These are phyloP conservation scores for Fusarium sp. DNA, from an alignment of 2,329 filamentous ascomycete species.

Conservation along the genomic window DNA sequence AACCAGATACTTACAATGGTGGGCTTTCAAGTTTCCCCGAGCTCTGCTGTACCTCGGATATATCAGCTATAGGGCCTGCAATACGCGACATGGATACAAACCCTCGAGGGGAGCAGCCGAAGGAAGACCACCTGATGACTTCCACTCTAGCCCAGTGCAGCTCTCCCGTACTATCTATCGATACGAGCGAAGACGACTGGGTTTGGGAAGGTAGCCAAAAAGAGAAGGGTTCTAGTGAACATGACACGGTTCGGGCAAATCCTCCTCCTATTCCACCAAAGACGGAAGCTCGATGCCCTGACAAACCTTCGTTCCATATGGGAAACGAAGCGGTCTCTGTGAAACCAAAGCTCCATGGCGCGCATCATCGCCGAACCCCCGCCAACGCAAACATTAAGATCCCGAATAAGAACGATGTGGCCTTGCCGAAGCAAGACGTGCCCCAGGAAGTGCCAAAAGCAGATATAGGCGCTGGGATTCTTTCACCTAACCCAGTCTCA, in stretches of 20 bases:
- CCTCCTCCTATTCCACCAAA: background rate
- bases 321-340: background rate
- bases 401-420: background rate
- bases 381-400: constrained; percentile 38
- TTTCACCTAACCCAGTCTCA: constrained; percentile 60
- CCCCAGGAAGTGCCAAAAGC: background rate
- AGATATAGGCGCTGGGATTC: constrained; percentile 44
- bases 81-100: background rate
- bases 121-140: background rate
- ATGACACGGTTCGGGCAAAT: background rate
- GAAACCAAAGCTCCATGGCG: background rate
- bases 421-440: background rate
- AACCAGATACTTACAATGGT: background rate
- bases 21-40: background rate
- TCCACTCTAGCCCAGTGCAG: constrained; percentile 37
- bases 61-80: background rate
- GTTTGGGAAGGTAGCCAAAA: constrained; percentile 12
- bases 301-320: background rate
- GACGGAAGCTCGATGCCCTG: background rate
- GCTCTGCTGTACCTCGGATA: constrained; percentile 4
- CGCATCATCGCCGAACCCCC: constrained; percentile 41
- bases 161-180: constrained; percentile 43
- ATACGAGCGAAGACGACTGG: constrained; percentile 39
- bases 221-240: background rate
- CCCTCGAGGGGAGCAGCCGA: background rate